Evolutionary conservation across 495 filamentous ascomycete genomes (phyloP).

Genomic region (Aspergillus panamensis): DNA sequence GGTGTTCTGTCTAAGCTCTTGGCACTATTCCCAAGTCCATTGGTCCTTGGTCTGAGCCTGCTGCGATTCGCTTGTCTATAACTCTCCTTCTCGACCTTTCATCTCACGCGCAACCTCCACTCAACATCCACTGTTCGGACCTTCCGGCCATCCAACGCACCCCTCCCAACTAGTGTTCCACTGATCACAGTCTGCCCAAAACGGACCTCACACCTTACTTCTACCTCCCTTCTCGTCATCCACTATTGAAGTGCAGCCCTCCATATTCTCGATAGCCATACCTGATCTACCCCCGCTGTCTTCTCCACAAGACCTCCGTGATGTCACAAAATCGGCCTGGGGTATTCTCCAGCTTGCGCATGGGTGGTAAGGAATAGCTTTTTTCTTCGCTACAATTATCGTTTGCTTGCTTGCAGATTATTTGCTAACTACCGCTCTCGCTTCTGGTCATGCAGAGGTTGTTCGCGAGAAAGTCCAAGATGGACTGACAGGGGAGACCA

Average conservation of each 20-base stretch:
- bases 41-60: slow-evolving; percentile 28
- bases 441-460: slow-evolving; percentile 61
- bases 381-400: slow-evolving; percentile 10
- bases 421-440: slow-evolving; percentile 7
- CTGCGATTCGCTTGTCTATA: slow-evolving; percentile 28
- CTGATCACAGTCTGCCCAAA: slow-evolving; percentile 41
- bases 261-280: slow-evolving; percentile 39
- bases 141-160: slow-evolving; percentile 29
- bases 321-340: slow-evolving; percentile 76
- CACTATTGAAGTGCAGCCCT: slow-evolving; percentile 47
- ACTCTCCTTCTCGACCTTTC: slow-evolving; percentile 28
- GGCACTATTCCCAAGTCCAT: slow-evolving; percentile 27
- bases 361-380: slow-evolving; percentile 64
- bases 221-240: slow-evolving; percentile 35
- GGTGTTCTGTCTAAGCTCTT: slow-evolving; percentile 24
- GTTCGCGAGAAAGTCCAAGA: slow-evolving; percentile 99
- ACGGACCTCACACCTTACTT: slow-evolving; percentile 48
- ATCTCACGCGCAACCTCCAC: slow-evolving; percentile 32
- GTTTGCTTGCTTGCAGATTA: slow-evolving; percentile 1
- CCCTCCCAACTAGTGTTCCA: slow-evolving; percentile 30
- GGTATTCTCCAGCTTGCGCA: slow-evolving; percentile 72
- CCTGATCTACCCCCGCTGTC: slow-evolving; percentile 20
- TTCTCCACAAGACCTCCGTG: slow-evolving; percentile 28
- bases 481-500: slow-evolving; percentile 91
- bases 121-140: slow-evolving; percentile 31